phyloP scores from a whole-genome alignment of 805 yeast genomes.

The Saccharomycopsis microspora region DNA sequence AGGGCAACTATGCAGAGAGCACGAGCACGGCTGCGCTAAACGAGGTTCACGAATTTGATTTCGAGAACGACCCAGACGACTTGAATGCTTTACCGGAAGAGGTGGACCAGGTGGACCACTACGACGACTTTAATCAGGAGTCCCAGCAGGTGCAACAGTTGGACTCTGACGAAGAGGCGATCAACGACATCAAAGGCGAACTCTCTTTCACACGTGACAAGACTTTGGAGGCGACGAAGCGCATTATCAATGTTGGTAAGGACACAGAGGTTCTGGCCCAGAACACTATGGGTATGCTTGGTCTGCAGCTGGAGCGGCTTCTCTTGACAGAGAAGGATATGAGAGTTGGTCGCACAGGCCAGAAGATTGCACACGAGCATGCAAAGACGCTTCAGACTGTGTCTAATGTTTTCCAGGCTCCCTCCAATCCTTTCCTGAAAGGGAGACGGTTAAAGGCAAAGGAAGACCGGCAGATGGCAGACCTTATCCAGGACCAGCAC shows the following conservation, averaged over 20 bases:
- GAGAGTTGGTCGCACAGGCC: conserved; percentile 70
- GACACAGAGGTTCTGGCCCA: conserved; percentile 66
- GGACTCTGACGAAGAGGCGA: conserved; percentile 48
- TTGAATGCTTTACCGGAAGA: conserved; percentile 20
- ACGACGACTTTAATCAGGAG: not conserved
- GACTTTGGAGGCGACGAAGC: conserved; percentile 75
- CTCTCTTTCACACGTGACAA: conserved; percentile 78
- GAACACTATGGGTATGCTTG: conserved; percentile 84
- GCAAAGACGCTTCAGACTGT: conserved; percentile 57
- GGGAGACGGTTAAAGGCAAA: conserved; percentile 61
- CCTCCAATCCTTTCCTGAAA: conserved; percentile 76
- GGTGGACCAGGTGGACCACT: conserved; percentile 14
- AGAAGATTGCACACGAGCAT: conserved; percentile 70
- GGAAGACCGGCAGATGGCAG: conserved; percentile 56
- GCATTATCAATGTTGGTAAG: conserved; percentile 60
- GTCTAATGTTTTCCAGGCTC: conserved; percentile 13
- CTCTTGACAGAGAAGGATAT: conserved; percentile 71
- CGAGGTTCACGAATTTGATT: conserved; percentile 20
- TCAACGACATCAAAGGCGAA: conserved; percentile 75
- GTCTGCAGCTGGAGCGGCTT: conserved; percentile 83
- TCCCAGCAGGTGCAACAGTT: conserved; percentile 19
- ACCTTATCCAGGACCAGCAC: conserved; percentile 50
- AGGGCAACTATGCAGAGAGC: conserved; percentile 22
- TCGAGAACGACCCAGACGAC: conserved; percentile 21
- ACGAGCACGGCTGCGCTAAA: conserved; percentile 18